phyloP scores from a whole-genome alignment of 2,329 filamentous ascomycete genomes.

The Alternaria conjuncta region DNA sequence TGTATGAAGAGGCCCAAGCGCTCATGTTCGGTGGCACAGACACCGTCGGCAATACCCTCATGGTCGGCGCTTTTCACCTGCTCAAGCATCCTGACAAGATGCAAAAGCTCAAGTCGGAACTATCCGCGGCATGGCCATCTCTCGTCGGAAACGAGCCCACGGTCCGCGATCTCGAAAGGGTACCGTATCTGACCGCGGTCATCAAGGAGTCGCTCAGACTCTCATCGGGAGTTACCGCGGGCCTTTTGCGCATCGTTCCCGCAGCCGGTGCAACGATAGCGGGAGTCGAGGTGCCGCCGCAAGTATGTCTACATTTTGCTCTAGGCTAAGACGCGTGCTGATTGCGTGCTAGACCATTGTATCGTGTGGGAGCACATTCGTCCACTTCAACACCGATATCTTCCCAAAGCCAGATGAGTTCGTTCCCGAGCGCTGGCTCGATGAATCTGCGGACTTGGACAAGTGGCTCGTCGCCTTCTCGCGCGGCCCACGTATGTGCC shows the following conservation, averaged over 20 bases:
- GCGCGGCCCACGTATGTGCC: conserved; percentile 44
- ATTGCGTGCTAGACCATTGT: conserved; percentile 26
- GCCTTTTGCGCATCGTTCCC: conserved; percentile 34
- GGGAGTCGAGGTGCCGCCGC: conserved; percentile 25
- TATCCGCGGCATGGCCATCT: conserved; percentile 48
- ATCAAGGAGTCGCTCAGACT: conserved; percentile 52
- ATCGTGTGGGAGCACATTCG: conserved; percentile 40
- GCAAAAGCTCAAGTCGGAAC: conserved; percentile 48
- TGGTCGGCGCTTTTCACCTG: conserved; percentile 52
- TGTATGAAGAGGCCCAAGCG: conserved; percentile 55
- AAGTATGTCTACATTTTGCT: conserved; percentile 17
- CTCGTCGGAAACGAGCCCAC: conserved; percentile 33
- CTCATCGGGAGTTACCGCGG: conserved; percentile 41
- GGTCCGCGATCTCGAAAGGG: conserved; percentile 45
- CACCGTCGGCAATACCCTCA: conserved; percentile 52
- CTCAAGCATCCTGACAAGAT: conserved; percentile 44
- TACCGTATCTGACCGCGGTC: conserved; percentile 45
- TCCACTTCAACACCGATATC: conserved; percentile 41
- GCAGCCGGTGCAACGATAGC: conserved; percentile 27
- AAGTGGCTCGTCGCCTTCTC: conserved; percentile 44
- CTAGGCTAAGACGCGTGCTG: not conserved
- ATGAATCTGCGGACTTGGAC: conserved; percentile 30
- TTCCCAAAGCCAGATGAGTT: conserved; percentile 41
- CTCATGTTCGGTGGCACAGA: conserved; percentile 57
- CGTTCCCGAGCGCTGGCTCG: conserved; percentile 42